A percentile compares a stretch with the other conserved stretches of the same genome.
These are phyloP conservation scores for Triticum monococcum DNA, from an alignment of 176 grass and related monocot species.

Conservation along the genomic window DNA sequence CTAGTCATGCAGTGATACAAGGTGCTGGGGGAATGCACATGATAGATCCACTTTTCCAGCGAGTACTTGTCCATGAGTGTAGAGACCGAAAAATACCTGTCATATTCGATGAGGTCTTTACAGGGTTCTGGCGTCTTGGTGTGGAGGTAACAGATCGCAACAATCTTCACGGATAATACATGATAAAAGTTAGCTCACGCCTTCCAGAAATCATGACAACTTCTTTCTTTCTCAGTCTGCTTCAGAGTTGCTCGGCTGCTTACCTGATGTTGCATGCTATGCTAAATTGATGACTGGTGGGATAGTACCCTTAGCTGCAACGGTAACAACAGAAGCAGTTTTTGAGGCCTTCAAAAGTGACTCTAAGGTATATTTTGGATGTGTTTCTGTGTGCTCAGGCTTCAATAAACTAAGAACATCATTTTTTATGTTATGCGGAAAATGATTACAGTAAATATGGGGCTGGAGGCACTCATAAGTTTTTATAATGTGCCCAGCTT, in stretches of 20 bases:
- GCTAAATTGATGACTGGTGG: slow-evolving; percentile 97
- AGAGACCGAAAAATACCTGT: slow-evolving; percentile 71
- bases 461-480: neutral
- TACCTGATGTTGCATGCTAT: slow-evolving; percentile 88
- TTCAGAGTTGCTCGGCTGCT: slow-evolving; percentile 75
- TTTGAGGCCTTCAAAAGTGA: slow-evolving; percentile 83
- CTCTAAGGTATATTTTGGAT: slow-evolving; percentile 61
- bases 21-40: slow-evolving; percentile 90
- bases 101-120: slow-evolving; percentile 96
- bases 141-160: slow-evolving; percentile 52
- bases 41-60: slow-evolving; percentile 93
- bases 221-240: slow-evolving; percentile 57
- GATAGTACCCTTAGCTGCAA: slow-evolving; percentile 78
- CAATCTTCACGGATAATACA: neutral
- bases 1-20: slow-evolving; percentile 70
- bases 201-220: slow-evolving; percentile 15
- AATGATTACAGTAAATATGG: neutral
- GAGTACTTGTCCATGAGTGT: slow-evolving; percentile 69
- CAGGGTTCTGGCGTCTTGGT: slow-evolving; percentile 91
- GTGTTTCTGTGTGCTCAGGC: neutral
- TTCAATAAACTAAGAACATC: slow-evolving; percentile 3
- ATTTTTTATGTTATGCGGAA: slow-evolving; percentile 12
- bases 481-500: slow-evolving; percentile 48
- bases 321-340: slow-evolving; percentile 73
- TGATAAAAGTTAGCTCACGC: neutral